Conservation (phyloP, 257 asterid genomes). For the Solanum sejunctum region DNA sequence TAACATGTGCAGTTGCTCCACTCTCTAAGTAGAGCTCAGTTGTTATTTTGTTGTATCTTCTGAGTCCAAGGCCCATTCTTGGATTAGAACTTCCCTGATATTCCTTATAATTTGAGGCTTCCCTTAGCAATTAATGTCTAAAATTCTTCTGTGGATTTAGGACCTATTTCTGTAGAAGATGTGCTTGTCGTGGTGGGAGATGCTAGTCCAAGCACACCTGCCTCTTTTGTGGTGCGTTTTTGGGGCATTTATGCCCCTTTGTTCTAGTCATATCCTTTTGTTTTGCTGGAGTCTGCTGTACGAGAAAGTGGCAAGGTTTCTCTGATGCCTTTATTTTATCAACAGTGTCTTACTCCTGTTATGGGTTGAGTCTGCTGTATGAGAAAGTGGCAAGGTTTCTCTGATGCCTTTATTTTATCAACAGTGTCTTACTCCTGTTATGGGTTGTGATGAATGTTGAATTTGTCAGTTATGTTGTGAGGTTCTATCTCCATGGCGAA, state of each 20-base stretch:
- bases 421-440: slow-evolving; percentile 1
- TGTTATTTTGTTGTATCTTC: slow-evolving; percentile 8
- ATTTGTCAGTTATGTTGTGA: background rate
- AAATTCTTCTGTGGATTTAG: background rate
- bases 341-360: background rate
- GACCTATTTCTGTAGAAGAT: background rate
- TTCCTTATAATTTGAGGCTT: background rate
- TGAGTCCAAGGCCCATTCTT: background rate
- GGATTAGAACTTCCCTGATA: background rate
- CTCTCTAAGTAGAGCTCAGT: slow-evolving; percentile 7
- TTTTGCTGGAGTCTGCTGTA: background rate
- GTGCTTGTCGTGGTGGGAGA: background rate
- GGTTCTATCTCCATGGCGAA: background rate
- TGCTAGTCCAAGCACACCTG: background rate
- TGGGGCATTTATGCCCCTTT: background rate
- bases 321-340: slow-evolving; percentile 8
- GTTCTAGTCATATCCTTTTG: background rate
- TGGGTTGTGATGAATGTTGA: background rate
- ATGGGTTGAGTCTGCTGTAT: background rate
- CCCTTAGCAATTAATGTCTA: background rate
- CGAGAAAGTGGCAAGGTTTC: slow-evolving; percentile 1
- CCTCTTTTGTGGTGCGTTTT: slow-evolving; percentile 1
- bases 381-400: slow-evolving; percentile 3
- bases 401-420: slow-evolving; percentile 7
- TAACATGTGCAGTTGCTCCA: slow-evolving; percentile 21